Conservation (phyloP, 2,329 filamentous ascomycete species). For the Aureobasidium sp. region DNA sequence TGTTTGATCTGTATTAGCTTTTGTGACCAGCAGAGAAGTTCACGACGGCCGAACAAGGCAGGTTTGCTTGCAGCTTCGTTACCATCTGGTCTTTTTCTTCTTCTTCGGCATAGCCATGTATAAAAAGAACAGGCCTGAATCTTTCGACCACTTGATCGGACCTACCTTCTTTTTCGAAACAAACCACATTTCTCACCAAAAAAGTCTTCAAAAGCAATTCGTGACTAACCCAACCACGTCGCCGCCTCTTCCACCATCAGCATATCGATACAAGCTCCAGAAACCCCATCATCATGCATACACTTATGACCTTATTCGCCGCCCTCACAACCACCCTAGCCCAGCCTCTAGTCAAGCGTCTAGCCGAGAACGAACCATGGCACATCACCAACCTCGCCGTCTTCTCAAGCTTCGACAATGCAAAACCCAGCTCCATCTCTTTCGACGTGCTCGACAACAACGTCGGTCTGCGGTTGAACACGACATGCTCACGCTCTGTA, state of each 20-base stretch:
- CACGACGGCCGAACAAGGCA: too few relatives aligned
- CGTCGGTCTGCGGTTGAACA: conserved; percentile 23
- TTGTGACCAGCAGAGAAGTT: background rate
- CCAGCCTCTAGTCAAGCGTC: conserved; percentile 14
- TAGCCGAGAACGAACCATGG: conserved; percentile 22
- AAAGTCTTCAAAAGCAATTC: too few relatives aligned
- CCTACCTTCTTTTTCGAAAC: too few relatives aligned
- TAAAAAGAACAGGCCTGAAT: too few relatives aligned
- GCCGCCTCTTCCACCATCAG: background rate
- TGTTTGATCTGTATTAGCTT: background rate
- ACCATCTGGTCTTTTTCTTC: too few relatives aligned
- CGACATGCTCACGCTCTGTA: conserved; percentile 20
- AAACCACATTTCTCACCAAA: too few relatives aligned
- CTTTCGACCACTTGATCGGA: too few relatives aligned
- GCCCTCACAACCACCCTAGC: conserved; percentile 7
- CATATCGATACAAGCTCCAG: too few relatives aligned
- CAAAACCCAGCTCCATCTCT: conserved; percentile 19
- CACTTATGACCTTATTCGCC: conserved; percentile 1
- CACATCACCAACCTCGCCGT: conserved; percentile 21
- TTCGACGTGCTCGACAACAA: conserved; percentile 27
- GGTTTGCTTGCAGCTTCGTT: too few relatives aligned
- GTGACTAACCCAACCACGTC: too few relatives aligned
- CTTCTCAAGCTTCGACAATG: conserved; percentile 18
- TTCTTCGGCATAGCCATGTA: too few relatives aligned
- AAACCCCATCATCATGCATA: background rate